A percentile compares a stretch with the other conserved stretches of the same genome.
These are phyloP conservation scores for Silene conica DNA, from an alignment of 148 eudicot genomes.

Conservation along the genomic window DNA sequence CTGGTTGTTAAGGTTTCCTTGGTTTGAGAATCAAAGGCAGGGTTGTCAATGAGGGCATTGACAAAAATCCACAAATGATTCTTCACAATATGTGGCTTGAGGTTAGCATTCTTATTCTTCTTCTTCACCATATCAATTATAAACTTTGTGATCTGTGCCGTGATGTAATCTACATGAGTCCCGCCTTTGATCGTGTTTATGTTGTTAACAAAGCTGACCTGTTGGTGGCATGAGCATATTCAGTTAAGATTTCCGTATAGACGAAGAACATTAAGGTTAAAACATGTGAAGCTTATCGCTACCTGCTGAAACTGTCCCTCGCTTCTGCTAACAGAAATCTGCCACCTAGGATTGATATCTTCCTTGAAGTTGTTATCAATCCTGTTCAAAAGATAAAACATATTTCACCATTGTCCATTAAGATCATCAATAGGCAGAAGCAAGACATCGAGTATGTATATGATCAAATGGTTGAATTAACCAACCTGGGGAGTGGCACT, in stretches of 20 bases:
- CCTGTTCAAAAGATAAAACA: slow-evolving; percentile 29
- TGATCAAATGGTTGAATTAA: neutral
- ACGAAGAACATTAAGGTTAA: too few species aligned
- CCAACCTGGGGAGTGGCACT: slow-evolving; percentile 43
- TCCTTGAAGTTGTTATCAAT: slow-evolving; percentile 50
- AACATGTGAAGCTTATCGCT: neutral
- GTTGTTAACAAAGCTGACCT: slow-evolving; percentile 94
- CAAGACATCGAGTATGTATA: neutral
- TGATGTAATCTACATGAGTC: slow-evolving; percentile 86
- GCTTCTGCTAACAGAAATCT: slow-evolving; percentile 64
- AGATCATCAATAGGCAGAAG: neutral
- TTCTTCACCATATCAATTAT: slow-evolving; percentile 51
- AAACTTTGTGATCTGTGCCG: slow-evolving; percentile 59
- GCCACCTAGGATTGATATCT: slow-evolving; percentile 56
- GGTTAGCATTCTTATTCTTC: slow-evolving; percentile 62
- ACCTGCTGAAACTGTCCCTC: slow-evolving; percentile 97
- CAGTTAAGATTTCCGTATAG: neutral
- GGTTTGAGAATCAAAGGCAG: slow-evolving; percentile 97
- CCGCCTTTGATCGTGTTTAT: slow-evolving; percentile 93
- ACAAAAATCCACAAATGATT: slow-evolving; percentile 90
- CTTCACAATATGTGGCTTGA: slow-evolving; percentile 71
- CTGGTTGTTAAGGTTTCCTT: slow-evolving; percentile 88
- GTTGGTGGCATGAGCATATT: slow-evolving; percentile 13
- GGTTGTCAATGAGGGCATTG: slow-evolving; percentile 94
- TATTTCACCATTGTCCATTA: too few species aligned